Evolutionary conservation across 495 filamentous ascomycete genomes (phyloP), one percentile per base, ranked within the genome.

Genomic region (Daldinia concentrica): DNA sequence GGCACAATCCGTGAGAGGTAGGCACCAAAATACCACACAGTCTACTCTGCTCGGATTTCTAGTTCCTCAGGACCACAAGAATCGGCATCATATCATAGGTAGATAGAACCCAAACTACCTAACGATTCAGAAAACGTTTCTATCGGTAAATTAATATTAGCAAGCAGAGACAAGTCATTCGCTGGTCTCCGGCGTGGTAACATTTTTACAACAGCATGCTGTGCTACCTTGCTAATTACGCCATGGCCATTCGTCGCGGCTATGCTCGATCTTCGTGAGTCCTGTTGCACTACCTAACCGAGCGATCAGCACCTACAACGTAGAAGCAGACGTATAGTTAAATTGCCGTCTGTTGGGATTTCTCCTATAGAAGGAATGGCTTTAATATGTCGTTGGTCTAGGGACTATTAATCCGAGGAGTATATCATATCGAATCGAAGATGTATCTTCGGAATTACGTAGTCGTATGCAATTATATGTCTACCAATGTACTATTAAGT

Each of bases 161-260:
- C 32, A 58, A 62, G 56, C n/a, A 39, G 26, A 56, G 36, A 62
- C 32, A 61, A 11, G 39, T 36, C 11, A 48, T 14, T 64, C 56
- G 57, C 56, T 30, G 50, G 22, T 22, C 41, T 58, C 30, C 51
- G 66, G 29, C 12, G 27, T 26, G 41, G 51, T 59, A 58, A 57
- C 45, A 48, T 52, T 52, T 55, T 45, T 72, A 36, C 51, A 24
- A 62, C 55, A 52, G 30, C 22, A 48, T n/a, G 39, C 37, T 32
- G 69, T 72, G 64, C 34, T 61, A 68, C 64, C 30, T 51, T 45
- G 39, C 45, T 54, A 54, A 50, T 34, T 29, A 19, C 17, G 43
- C 32, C 19, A 58, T 54, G 26, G 34, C 30, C 39, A 41, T 43
- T 52, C 32, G 50, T 58, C 22, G 24, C 36, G 34, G 24, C 22